Percentiles rank a stretch among this genome's conserved stretches.
Evolutionary conservation across 192 early-diverging fungal genomes (phyloP).

Genomic region (Chytriomyces sp.): DNA sequence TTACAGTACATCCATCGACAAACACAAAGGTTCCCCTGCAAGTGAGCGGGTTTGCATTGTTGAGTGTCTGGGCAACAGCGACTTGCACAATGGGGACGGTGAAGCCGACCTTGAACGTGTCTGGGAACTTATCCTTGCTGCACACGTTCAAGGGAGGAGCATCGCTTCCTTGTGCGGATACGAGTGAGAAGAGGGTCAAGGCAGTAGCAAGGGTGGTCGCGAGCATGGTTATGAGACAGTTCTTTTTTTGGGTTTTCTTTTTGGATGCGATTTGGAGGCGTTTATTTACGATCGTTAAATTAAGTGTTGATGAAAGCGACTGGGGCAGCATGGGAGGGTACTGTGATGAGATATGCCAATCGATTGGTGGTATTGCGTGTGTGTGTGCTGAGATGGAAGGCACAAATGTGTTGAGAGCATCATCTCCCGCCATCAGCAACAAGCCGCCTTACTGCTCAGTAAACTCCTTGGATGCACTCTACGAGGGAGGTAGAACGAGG

Average conservation of each 20-base stretch:
- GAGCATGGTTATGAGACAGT: background rate
- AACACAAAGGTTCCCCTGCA: slow-evolving; percentile 34
- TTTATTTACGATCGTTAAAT: slow-evolving; percentile 2
- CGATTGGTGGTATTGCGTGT: too few species aligned
- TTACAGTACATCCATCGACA: slow-evolving; percentile 38
- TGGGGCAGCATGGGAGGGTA: too few species aligned
- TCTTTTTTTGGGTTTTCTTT: slow-evolving; percentile 1
- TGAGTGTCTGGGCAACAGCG: slow-evolving; percentile 5
- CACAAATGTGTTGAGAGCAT: too few species aligned
- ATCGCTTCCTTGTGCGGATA: background rate
- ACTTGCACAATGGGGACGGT: slow-evolving; percentile 24
- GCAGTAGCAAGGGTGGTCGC: background rate
- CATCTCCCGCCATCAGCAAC: too few species aligned
- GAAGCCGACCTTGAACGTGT: slow-evolving; percentile 6
- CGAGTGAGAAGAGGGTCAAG: background rate
- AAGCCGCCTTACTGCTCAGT: too few species aligned
- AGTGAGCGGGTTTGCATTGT: slow-evolving; percentile 18
- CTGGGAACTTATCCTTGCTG: slow-evolving; percentile 19
- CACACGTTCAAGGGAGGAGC: slow-evolving; percentile 25
- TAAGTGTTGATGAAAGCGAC: too few species aligned
- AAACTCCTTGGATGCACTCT: too few species aligned
- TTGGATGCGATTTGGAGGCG: background rate
- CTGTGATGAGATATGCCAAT: too few species aligned
- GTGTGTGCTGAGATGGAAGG: too few species aligned
- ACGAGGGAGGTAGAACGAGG: too few species aligned